Evolutionary conservation across 176 grass and related monocot species (phyloP).

Genomic region (Zizania latifolia): DNA sequence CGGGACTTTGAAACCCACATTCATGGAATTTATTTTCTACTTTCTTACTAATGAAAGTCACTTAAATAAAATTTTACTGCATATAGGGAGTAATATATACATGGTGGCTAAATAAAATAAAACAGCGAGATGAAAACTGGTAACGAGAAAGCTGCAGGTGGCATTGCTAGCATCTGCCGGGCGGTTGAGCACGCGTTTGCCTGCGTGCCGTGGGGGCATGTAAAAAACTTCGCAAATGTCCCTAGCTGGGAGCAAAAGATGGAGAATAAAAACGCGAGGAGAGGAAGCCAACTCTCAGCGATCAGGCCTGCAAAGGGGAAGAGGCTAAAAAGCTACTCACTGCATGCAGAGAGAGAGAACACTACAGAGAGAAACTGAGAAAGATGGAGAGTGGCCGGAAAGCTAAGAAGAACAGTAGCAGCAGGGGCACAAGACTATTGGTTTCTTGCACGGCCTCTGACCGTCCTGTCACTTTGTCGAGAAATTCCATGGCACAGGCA

Average conservation of each 20-base stretch:
- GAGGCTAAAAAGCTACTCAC: conserved; percentile 17
- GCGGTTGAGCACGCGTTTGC: conserved; percentile 12
- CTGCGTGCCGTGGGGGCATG: background rate
- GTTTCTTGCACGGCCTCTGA: too few species aligned
- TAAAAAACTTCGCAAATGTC: conserved; percentile 24
- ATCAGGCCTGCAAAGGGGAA: conserved; percentile 62
- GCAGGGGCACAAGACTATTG: too few species aligned
- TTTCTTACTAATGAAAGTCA: too few species aligned
- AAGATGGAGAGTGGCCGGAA: conserved; percentile 3
- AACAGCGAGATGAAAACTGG: background rate
- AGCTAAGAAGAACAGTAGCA: conserved; percentile 22
- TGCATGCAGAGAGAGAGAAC: background rate
- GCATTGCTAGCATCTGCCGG: background rate
- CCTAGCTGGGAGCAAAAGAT: conserved; percentile 22
- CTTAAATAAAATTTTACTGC: too few species aligned
- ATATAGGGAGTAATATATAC: too few species aligned
- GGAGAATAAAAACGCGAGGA: conserved; percentile 35
- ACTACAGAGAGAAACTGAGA: too few species aligned
- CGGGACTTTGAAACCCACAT: too few species aligned
- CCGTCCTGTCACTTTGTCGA: conserved; percentile 75
- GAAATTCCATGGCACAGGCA: conserved; percentile 71
- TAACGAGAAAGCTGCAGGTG: conserved; percentile 9
- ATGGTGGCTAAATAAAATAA: too few species aligned
- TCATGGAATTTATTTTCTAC: too few species aligned
- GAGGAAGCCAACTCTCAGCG: conserved; percentile 40